Conservation (phyloP, 2,329 filamentous ascomycete genomes). For the Colletotrichum tamarilloi region DNA sequence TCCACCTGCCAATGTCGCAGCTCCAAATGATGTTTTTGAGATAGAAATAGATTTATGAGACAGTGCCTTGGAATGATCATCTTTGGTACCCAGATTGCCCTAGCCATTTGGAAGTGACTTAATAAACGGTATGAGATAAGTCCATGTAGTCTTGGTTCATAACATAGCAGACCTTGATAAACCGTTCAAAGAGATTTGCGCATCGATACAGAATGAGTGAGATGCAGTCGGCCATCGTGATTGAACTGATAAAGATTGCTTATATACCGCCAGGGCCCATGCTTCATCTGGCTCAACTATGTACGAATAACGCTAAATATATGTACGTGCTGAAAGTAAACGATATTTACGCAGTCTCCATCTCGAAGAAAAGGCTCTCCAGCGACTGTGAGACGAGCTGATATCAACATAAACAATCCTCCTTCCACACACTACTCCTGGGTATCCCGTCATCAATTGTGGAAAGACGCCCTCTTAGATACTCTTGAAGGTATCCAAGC, state of each 20-base stretch:
- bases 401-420: not conserved
- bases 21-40: too few relatives aligned
- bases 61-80: too few relatives aligned
- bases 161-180: not conserved
- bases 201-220: not conserved
- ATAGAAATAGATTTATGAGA: too few relatives aligned
- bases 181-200: not conserved
- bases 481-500: conserved; percentile 65
- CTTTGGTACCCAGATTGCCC: too few relatives aligned
- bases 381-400: not conserved
- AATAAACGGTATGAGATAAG: too few relatives aligned
- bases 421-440: not conserved
- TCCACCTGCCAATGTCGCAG: too few relatives aligned
- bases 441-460: not conserved
- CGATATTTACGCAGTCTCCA: not conserved
- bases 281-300: not conserved
- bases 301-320: not conserved
- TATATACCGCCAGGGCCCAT: not conserved
- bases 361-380: not conserved
- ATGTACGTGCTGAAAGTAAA: not conserved
- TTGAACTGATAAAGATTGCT: not conserved
- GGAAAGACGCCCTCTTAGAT: conserved; percentile 48
- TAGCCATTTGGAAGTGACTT: too few relatives aligned
- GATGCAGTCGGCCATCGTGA: not conserved
- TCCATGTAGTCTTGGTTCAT: too few relatives aligned